Percentiles rank a stretch among this genome's conserved stretches.
Evolutionary conservation across 2,329 filamentous ascomycete species (phyloP).

Genomic region (Aspergillus eucalypticola): DNA sequence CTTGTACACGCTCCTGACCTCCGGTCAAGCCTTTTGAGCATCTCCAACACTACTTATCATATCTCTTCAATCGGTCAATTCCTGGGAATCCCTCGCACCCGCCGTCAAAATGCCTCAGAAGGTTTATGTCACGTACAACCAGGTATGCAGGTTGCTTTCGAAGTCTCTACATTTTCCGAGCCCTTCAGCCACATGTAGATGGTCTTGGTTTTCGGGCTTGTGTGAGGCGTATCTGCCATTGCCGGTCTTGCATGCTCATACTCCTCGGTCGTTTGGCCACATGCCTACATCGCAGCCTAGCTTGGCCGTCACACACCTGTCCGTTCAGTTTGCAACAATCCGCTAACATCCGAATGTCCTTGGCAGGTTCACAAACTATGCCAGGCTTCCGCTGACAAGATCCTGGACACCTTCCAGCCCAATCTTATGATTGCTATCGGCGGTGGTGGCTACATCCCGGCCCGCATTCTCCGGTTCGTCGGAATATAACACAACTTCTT

Average conservation of each 20-base stretch:
- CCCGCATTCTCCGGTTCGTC: constrained; percentile 79
- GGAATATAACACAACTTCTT: background rate
- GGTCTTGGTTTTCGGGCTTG: background rate
- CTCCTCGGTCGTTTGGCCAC: background rate
- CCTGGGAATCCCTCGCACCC: background rate
- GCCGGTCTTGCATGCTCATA: background rate
- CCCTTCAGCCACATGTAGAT: background rate
- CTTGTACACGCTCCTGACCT: background rate
- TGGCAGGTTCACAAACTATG: constrained; percentile 93
- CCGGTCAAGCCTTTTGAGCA: background rate
- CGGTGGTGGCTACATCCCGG: constrained; percentile 94
- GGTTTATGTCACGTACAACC: constrained; percentile 87
- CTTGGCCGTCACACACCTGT: background rate
- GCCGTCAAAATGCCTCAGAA: constrained; percentile 72
- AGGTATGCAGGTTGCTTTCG: constrained; percentile 58
- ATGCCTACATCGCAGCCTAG: background rate
- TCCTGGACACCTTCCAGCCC: constrained; percentile 83
- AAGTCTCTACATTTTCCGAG: background rate
- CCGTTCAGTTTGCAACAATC: background rate
- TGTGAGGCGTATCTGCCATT: background rate
- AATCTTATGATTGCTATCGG: constrained; percentile 99
- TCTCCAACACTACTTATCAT: background rate
- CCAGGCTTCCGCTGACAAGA: constrained; percentile 76
- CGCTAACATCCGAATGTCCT: constrained; percentile 15
- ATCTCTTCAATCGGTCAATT: background rate